Percentiles rank a stretch among this genome's conserved stretches.
phyloP scores from a whole-genome alignment of 2,329 filamentous ascomycete species.

The Pseudogymnoascus sp. region DNA sequence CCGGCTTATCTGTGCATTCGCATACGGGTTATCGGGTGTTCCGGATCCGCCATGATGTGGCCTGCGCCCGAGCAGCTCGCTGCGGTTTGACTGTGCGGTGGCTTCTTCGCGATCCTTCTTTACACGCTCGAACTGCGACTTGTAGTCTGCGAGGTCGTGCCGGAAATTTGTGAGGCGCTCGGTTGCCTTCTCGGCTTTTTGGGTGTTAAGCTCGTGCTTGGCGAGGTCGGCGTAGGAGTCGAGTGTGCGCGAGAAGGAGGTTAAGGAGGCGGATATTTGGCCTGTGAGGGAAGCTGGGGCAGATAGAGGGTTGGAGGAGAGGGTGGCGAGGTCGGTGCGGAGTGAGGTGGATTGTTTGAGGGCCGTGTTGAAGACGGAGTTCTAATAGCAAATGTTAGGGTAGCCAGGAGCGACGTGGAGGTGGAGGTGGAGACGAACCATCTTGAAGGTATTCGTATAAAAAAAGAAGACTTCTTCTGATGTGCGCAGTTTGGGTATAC shows the following conservation, averaged over 20 bases:
- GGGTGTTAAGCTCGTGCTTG: constrained; percentile 78
- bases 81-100: constrained; percentile 55
- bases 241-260: constrained; percentile 76
- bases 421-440: neutral
- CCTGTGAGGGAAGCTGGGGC: constrained; percentile 55
- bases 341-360: constrained; percentile 77
- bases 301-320: constrained; percentile 49
- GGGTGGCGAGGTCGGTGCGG: constrained; percentile 64
- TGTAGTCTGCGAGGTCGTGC: constrained; percentile 70
- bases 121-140: constrained; percentile 66
- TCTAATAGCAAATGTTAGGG: constrained; percentile 40
- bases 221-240: constrained; percentile 85
- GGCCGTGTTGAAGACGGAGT: constrained; percentile 77
- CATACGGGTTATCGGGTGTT: constrained; percentile 88
- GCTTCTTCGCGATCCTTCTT: constrained; percentile 71
- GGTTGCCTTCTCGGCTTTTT: constrained; percentile 84
- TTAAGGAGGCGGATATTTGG: constrained; percentile 70
- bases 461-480: neutral
- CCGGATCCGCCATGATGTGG: constrained; percentile 70
- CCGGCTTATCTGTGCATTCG: constrained; percentile 39
- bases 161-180: constrained; percentile 83
- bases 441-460: neutral
- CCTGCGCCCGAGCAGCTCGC: constrained; percentile 76
- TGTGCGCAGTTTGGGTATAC: neutral
- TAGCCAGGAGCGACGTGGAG: neutral